Evolutionary conservation across 495 filamentous ascomycete species (phyloP).

Genomic region (Penicillium coprophilum): DNA sequence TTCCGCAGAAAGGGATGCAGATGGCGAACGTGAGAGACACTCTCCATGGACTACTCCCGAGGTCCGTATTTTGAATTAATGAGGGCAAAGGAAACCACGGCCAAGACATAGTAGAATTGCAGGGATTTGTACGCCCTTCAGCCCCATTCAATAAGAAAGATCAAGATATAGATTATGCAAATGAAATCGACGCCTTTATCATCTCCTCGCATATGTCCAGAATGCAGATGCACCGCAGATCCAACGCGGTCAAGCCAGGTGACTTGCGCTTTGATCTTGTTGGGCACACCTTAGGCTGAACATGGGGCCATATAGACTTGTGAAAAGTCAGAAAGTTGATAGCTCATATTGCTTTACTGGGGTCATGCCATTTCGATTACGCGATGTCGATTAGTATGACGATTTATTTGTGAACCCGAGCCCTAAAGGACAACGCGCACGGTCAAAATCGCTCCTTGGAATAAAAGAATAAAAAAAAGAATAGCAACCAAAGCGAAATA

Average conservation of each 20-base stretch:
- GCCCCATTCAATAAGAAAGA: no score
- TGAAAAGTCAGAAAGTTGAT: neutral
- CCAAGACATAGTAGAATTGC: neutral
- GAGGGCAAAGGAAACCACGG: no score
- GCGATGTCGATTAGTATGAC: constrained; percentile 4
- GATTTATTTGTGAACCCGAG: no score
- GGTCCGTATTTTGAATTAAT: no score
- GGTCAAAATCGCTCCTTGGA: neutral
- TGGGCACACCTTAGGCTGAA: constrained; percentile 20
- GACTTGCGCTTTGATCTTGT: constrained; percentile 26
- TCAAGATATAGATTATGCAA: no score
- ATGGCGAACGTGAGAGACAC: neutral
- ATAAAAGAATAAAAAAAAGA: neutral
- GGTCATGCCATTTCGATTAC: constrained; percentile 4
- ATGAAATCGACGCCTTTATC: neutral
- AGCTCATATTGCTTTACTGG: constrained; percentile 1
- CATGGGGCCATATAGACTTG: neutral
- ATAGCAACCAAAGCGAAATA: constrained; percentile 3
- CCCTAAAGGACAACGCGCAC: no score
- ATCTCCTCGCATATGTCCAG: constrained; percentile 12
- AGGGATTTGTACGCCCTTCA: neutral
- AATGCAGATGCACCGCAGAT: constrained; percentile 24
- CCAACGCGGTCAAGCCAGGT: constrained; percentile 17
- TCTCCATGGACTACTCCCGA: no score
- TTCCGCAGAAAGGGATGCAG: neutral